Conservation (phyloP, 2,329 filamentous ascomycete species). For the Thelonectria olida region DNA sequence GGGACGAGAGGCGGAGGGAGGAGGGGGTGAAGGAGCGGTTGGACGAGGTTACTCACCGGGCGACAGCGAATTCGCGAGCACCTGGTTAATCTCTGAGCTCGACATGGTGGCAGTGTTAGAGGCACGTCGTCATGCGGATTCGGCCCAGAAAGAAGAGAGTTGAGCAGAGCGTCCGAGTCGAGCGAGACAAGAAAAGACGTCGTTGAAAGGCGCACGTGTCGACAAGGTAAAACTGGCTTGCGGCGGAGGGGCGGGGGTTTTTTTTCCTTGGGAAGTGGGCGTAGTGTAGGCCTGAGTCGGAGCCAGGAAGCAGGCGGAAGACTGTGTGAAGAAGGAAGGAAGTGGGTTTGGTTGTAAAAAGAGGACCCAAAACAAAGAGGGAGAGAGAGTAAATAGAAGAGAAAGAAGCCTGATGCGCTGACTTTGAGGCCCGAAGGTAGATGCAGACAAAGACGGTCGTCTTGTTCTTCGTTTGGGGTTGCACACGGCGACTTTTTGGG, state of each 20-base stretch:
- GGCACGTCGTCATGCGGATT: conserved; percentile 50
- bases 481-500: conserved; percentile 17
- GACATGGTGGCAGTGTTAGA: conserved; percentile 63
- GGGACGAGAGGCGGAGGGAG: conserved; percentile 22
- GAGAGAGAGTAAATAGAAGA: conserved; percentile 16
- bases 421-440: conserved; percentile 28
- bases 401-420: not conserved
- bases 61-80: conserved; percentile 96
- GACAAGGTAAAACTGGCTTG: conserved; percentile 40
- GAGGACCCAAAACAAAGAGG: conserved; percentile 24
- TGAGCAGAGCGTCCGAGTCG: conserved; percentile 32
- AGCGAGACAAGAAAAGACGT: conserved; percentile 34
- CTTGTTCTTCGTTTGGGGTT: conserved; percentile 18
- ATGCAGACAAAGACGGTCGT: conserved; percentile 28
- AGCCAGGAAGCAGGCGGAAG: not conserved
- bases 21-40: conserved; percentile 21
- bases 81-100: conserved; percentile 94
- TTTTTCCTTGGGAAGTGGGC: conserved; percentile 31
- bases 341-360: conserved; percentile 27
- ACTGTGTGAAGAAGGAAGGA: conserved; percentile 20
- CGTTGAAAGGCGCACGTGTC: conserved; percentile 43
- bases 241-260: conserved; percentile 43
- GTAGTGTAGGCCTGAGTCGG: conserved; percentile 5
- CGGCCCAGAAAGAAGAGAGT: conserved; percentile 22
- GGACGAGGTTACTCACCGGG: conserved; percentile 71